phyloP scores from a whole-genome alignment of 2,329 filamentous ascomycete genomes.

The Hypoxylon sp. region DNA sequence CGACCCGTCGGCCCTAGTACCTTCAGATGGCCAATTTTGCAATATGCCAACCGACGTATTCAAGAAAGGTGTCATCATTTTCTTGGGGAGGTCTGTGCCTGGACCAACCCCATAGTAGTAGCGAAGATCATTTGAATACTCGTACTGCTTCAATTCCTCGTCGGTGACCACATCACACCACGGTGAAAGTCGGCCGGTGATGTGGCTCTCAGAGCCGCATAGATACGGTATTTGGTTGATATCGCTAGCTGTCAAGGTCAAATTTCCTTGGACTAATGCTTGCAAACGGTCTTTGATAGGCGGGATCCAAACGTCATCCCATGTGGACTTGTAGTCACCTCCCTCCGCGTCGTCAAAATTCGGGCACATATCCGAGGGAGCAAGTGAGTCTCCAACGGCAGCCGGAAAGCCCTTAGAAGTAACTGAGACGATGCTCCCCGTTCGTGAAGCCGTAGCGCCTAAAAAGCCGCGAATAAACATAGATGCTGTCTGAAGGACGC shows the following conservation, averaged over 20 bases:
- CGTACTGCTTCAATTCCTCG: slow-evolving; percentile 71
- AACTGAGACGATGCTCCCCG: slow-evolving; percentile 69
- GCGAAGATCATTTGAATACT: slow-evolving; percentile 75
- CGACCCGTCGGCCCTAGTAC: slow-evolving; percentile 60
- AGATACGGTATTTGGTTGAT: slow-evolving; percentile 73
- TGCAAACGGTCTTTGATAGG: slow-evolving; percentile 67
- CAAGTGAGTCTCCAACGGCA: slow-evolving; percentile 72
- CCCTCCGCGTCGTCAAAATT: slow-evolving; percentile 67
- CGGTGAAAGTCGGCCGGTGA: slow-evolving; percentile 70
- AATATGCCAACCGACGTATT: slow-evolving; percentile 66
- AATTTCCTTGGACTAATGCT: slow-evolving; percentile 63
- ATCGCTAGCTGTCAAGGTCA: slow-evolving; percentile 66
- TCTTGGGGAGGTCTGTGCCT: slow-evolving; percentile 64
- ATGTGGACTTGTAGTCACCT: slow-evolving; percentile 59
- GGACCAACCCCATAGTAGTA: slow-evolving; percentile 76
- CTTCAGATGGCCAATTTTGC: slow-evolving; percentile 63
- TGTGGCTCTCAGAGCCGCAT: slow-evolving; percentile 79
- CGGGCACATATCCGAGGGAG: slow-evolving; percentile 72
- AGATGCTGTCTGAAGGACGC: slow-evolving; percentile 71
- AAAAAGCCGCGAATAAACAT: slow-evolving; percentile 73
- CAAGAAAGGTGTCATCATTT: slow-evolving; percentile 73
- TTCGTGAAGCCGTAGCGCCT: slow-evolving; percentile 64
- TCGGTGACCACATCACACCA: slow-evolving; percentile 74
- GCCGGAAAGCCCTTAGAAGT: slow-evolving; percentile 64
- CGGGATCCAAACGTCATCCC: slow-evolving; percentile 66